Evolutionary conservation across 1,284 basidiomycete species (phyloP).

Genomic region (Ceratobasidium sp.): DNA sequence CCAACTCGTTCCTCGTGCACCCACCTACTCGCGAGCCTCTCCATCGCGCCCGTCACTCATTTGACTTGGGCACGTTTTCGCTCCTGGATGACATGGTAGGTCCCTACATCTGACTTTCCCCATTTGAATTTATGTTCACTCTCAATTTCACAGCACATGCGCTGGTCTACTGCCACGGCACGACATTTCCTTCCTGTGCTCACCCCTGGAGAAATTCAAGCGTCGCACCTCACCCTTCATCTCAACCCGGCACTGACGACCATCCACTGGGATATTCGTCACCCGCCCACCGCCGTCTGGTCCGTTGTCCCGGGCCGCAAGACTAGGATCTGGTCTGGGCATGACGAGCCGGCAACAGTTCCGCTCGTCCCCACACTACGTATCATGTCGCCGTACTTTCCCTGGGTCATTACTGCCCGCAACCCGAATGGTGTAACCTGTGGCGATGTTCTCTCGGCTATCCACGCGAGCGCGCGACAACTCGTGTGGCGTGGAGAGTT

Average conservation of each 20-base stretch:
- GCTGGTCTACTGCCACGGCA: conserved; percentile 23
- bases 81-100: conserved; percentile 33
- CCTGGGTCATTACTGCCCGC: conserved; percentile 40
- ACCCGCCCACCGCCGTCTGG: conserved; percentile 30
- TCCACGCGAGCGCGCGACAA: conserved; percentile 32
- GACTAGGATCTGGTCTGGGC: conserved; percentile 15
- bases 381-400: conserved; percentile 37
- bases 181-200: conserved; percentile 30
- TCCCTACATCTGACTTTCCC: not conserved
- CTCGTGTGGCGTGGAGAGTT: conserved; percentile 35
- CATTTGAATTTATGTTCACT: conserved; percentile 11
- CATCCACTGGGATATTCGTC: conserved; percentile 30
- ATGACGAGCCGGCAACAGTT: conserved; percentile 36
- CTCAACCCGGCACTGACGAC: conserved; percentile 24
- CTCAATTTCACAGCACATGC: conserved; percentile 23
- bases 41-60: conserved; percentile 6
- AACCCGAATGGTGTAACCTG: conserved; percentile 41
- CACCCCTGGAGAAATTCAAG: conserved; percentile 31
- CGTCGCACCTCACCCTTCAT: conserved; percentile 17
- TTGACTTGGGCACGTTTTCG: conserved; percentile 34
- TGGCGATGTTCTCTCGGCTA: conserved; percentile 40
- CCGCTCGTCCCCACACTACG: conserved; percentile 33
- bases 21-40: conserved; percentile 17
- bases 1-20: conserved; percentile 7
- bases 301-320: conserved; percentile 24